These are phyloP conservation scores for Trametes villosa DNA, from an alignment of 768 basidiomycete species.

Conservation along the genomic window DNA sequence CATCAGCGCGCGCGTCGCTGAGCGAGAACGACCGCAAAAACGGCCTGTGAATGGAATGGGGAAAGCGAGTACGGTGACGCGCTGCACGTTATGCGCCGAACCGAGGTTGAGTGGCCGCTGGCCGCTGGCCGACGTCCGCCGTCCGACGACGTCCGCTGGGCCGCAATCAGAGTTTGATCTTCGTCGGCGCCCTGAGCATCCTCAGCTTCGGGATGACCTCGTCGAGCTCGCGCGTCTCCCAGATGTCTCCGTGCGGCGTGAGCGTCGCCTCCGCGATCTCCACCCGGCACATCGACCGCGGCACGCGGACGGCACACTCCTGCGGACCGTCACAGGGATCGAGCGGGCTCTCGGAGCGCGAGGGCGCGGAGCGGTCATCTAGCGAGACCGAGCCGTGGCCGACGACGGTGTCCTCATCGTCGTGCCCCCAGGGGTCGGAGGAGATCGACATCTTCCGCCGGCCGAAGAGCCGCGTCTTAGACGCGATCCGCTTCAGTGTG, in stretches of 20 bases:
- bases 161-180: constrained; percentile 13
- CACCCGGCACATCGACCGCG: constrained; percentile 15
- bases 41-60: not conserved
- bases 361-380: constrained; percentile 4
- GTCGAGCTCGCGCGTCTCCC: constrained; percentile 20
- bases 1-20: not conserved
- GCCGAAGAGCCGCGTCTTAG: constrained; percentile 19
- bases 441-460: constrained; percentile 17
- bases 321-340: not conserved
- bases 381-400: constrained; percentile 11
- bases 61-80: not conserved
- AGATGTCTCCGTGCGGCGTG: constrained; percentile 18
- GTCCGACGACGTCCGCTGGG: not conserved
- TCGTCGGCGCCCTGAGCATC: constrained; percentile 20
- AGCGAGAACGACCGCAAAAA: not conserved
- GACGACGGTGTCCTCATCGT: constrained; percentile 13
- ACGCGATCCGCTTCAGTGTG: constrained; percentile 20
- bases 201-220: constrained; percentile 26
- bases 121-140: not conserved
- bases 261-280: constrained; percentile 23
- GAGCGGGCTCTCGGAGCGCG: constrained; percentile 12
- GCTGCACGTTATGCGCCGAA: not conserved
- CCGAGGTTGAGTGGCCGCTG: not conserved
- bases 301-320: not conserved
- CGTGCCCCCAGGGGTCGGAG: constrained; percentile 13